These are phyloP conservation scores for Plantago ovata DNA, from an alignment of 257 asterid species.

Conservation along the genomic window DNA sequence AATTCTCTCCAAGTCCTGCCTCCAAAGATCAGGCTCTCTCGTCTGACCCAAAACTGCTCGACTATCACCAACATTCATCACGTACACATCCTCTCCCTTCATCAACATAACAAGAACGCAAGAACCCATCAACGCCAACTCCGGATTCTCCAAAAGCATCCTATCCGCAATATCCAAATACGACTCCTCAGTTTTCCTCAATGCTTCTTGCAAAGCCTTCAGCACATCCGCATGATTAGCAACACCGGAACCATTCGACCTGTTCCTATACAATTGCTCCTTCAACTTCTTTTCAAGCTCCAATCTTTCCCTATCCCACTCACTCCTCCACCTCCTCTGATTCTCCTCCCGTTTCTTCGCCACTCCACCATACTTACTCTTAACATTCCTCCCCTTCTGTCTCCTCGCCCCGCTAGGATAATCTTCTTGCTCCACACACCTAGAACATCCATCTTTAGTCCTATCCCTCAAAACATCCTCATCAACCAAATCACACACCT, in stretches of 20 bases:
- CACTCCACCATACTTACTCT: conserved; percentile 45
- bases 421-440: conserved; percentile 56
- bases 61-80: conserved; percentile 96
- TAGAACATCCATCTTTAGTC: conserved; percentile 57
- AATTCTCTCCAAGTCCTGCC: conserved; percentile 91
- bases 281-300: conserved; percentile 81
- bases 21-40: conserved; percentile 87
- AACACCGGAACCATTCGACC: conserved; percentile 30
- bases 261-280: conserved; percentile 44
- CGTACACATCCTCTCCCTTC: conserved; percentile 91
- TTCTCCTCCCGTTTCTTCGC: conserved; percentile 85
- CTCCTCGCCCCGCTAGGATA: conserved; percentile 38
- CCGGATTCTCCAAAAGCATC: conserved; percentile 87
- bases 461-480: conserved; percentile 46
- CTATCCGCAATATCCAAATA: conserved; percentile 75
- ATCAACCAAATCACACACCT: conserved; percentile 1
- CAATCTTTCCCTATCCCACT: conserved; percentile 86
- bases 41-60: conserved; percentile 80
- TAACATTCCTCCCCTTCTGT: conserved; percentile 36
- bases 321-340: conserved; percentile 86
- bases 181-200: conserved; percentile 77
- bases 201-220: conserved; percentile 69
- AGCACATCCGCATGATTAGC: conserved; percentile 69
- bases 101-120: conserved; percentile 92
- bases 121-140: conserved; percentile 92